Evolutionary conservation across 1,139 yeast genomes (phyloP), one percentile per base, ranked within the genome.

Genomic region (Eremothecium sinecaudum): DNA sequence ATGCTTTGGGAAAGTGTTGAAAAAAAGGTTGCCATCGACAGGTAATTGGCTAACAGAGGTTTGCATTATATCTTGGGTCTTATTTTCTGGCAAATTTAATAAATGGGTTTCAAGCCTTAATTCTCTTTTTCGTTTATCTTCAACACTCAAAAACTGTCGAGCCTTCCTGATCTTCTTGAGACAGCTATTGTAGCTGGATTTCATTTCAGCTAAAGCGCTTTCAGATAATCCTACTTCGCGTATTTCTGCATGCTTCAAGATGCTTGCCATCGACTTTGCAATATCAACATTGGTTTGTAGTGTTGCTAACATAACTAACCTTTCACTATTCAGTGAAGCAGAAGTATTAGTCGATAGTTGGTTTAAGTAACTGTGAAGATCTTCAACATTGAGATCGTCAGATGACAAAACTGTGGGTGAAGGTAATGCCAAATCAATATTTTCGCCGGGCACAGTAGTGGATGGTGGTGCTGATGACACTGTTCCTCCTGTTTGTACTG

Each of bases 221-320:
- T 48, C 51, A 2, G 60, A 53, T 14, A 55, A 37, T 10, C 41
- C 40, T 10, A 55, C 38, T 24, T 53, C 56, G 20, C 49, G 45
- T 5, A 51, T 39, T 24, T 52, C 55, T 0, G 50, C 40, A 35
- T 53, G 56, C 32, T 51, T 51, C 10, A 55, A 36, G 24, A 55
- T 45, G 26, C 40, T 48, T 1, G 51, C 53, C 35, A 55, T 40
- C 5, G 59, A 46, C 30, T 49, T 53, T 15, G 59, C 59, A 21
- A 55, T 45, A 19, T 51, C 51, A 7, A 53, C 45, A 35, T 47
- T 50, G 2, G 50, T 43, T 30, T 53, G 50, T 13, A 49, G 28
- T 8, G 45, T 42, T 8, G 45, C 41, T 26, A 40, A 10, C 25
- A 37, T 37, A 2, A 40, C 32, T 11, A 40, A 24, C 10, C 39